These are phyloP conservation scores for Cladophialophora yegresii DNA, from an alignment of 2,329 filamentous ascomycete species.

Conservation along the genomic window DNA sequence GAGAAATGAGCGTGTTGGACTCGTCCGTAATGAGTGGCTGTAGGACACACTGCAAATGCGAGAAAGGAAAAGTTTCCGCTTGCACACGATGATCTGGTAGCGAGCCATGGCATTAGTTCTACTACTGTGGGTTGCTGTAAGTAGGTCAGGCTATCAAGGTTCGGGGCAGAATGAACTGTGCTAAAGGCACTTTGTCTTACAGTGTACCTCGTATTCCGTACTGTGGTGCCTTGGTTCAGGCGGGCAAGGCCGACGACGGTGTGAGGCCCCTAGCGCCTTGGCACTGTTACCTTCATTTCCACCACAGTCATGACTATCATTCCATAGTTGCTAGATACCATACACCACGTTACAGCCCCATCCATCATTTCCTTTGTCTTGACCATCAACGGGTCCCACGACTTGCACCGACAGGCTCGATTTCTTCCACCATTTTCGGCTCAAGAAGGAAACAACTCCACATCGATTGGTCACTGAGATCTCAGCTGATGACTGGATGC, in stretches of 20 bases:
- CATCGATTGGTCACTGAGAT: neutral
- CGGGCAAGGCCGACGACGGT: no score
- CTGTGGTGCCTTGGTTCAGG: no score
- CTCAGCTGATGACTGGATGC: neutral
- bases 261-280: no score
- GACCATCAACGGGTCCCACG: no score
- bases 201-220: no score
- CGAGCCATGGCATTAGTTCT: neutral
- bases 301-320: no score
- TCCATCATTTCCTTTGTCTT: no score
- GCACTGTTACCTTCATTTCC: no score
- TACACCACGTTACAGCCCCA: no score
- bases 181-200: neutral
- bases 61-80: neutral
- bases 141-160: neutral
- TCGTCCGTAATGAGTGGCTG: neutral
- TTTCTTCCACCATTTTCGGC: neutral
- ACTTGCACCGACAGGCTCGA: neutral
- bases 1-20: neutral
- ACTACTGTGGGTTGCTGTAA: neutral
- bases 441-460: neutral
- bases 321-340: no score
- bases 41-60: neutral
- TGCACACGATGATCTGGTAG: neutral
- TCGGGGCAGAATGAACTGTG: neutral